Base-by-base conservation (phyloP, 768 basidiomycete genomes). In the Tremella yokohamensis region DNA sequence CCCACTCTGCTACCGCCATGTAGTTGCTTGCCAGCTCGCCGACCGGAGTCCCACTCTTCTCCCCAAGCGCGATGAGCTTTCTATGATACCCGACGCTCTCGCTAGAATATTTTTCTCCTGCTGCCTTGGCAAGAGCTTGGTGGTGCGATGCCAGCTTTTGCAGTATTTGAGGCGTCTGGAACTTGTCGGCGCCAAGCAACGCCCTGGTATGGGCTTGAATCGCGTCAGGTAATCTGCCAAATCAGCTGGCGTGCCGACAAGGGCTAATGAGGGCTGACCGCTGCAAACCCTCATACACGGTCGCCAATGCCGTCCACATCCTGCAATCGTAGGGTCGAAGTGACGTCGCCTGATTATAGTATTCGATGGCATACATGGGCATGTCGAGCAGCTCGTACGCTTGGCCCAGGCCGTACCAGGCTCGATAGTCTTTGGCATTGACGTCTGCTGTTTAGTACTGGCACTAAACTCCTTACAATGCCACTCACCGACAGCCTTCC, bases 331-430 rank as follows among this genome's bases (percentile, higher is more conserved):
- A 97, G 3, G 96, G 93, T 40, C 91, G 81, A 54, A 98, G 80
- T 18, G 93, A 88, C 24, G 92, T 93, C 2, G 96, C 93, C 69
- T 90, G 85, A 71, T 97, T 93, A 73, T 93, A 98, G 77, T 98
- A 99, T 76, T 94, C 85, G 25, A 98, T 80, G 4, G 94, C 88
- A 78, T 98, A 98, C 72, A 90, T 86, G 62, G 90, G 90, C 93
- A 98, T 98, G 71, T 88, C 92, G 53, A 98, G 79, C 20, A 99
- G 81, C 69, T 98, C 94, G 73, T 98, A 99, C 12, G 94, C 91
- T 74, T 99, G 96, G 2, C 94, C 96, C 52, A 99, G 85, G 37
- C 96, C 96, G 77, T 93, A 97, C 96, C 96, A 99, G 6, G 93
- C 94, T 57, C 94, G 79, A 71, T 96, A 97, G 78, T 99, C 96